Base-by-base conservation (phyloP, 805 yeast species). In the Candida sithepensis region DNA sequence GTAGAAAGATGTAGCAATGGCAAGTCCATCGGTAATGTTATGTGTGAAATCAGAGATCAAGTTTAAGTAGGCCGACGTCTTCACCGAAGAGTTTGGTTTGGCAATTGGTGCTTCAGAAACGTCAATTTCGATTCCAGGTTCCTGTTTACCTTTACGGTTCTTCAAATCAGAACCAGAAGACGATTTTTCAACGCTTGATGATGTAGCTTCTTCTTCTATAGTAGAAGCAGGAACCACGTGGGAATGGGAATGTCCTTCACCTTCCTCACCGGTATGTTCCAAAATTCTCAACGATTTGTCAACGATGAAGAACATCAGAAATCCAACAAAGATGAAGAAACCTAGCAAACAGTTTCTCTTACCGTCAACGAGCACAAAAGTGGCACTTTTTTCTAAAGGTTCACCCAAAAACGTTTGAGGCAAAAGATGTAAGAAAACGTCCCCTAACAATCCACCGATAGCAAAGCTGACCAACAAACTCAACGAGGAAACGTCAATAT, bases 11-110 rank as follows among this genome's bases (percentile, higher is more conserved):
- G 91, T 78, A 1, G 89, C 78, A 41, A 86, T 74, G 2, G 92
- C 88, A 8, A 86, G 64, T 0, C 94, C 94, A 59, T 86, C 94
- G 2, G 91, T 83, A 49, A 84, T 73, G 61, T 86, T 86, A 63
- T 86, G 94, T 2, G 84, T 69, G 52, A 84, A 80, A 54, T 85
- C 91, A 0, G 90, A 83, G 42, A 84, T 74, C 54, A 86, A 66
- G 56, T 82, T 85, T 50, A 86, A 67, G 54, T 81, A 80, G 0
- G 88, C 86, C 10, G 86, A 74, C 1, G 75, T 68, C 49, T 72
- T 71, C 43, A 67, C 69, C 16, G 69, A 66, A n/a, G 68, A 59
- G 33, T 59, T 65, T 28, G 73, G 74, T 24, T 61, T 63, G 9
- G 55, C 47, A 45, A 64, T 30, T 12, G 34, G 34, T 30, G 34